Evolutionary conservation across 2,329 filamentous ascomycete species (phyloP).

Genomic region (Aspergillus luchuensis): DNA sequence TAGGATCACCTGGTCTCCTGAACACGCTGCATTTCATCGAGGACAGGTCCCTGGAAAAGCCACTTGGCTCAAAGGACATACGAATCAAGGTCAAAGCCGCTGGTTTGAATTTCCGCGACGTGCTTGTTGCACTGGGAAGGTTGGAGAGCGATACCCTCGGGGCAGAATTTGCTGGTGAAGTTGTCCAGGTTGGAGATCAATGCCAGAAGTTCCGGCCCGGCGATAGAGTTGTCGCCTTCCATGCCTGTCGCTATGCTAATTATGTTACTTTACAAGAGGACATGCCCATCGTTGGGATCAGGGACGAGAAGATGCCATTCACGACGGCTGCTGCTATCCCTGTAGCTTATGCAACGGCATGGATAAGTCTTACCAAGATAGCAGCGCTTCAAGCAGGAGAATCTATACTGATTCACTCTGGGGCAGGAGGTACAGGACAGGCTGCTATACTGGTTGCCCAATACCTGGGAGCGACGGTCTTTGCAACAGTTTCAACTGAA

Average conservation of each 20-base stretch:
- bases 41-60: conserved; percentile 5
- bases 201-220: conserved; percentile 20
- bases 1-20: conserved; percentile 23
- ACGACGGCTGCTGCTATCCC: conserved; percentile 7
- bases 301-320: neutral
- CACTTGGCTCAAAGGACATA: conserved; percentile 20
- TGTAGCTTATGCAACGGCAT: conserved; percentile 12
- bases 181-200: neutral
- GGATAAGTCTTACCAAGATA: conserved; percentile 11
- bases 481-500: conserved; percentile 27
- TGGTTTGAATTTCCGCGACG: conserved; percentile 29
- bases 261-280: conserved; percentile 23
- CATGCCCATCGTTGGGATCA: conserved; percentile 1
- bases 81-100: conserved; percentile 26
- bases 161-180: conserved; percentile 1
- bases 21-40: conserved; percentile 22
- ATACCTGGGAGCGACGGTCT: conserved; percentile 26
- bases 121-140: conserved; percentile 8
- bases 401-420: conserved; percentile 29
- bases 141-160: neutral
- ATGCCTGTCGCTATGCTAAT: conserved; percentile 19
- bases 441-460: conserved; percentile 31
- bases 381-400: conserved; percentile 24
- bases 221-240: conserved; percentile 21
- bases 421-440: conserved; percentile 32